These are phyloP conservation scores for Trichoderma aggressivum DNA, from an alignment of 2,329 filamentous ascomycete genomes.

Conservation along the genomic window DNA sequence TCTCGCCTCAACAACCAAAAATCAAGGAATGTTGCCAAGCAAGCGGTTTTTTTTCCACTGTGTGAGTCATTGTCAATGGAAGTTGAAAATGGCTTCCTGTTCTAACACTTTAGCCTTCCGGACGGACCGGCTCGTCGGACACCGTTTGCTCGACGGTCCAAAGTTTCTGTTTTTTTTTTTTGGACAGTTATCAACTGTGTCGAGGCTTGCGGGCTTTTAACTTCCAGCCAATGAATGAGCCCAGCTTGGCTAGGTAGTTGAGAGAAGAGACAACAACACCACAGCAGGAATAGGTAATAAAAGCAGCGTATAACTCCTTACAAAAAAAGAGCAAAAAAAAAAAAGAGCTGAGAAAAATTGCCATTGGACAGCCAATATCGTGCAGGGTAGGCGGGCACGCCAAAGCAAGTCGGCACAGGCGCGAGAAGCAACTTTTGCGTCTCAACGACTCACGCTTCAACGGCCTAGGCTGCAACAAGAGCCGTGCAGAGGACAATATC, in stretches of 20 bases:
- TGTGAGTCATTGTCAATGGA: not conserved
- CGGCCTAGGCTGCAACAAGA: not conserved
- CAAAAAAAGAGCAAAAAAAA: not conserved
- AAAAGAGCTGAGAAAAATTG: not conserved
- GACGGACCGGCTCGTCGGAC: conserved; percentile 12
- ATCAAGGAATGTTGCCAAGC: not conserved
- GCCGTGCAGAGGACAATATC: not conserved
- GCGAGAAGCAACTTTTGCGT: not conserved
- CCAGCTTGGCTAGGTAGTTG: not conserved
- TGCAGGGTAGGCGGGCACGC: not conserved
- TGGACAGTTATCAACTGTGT: not conserved
- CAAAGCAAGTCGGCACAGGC: not conserved
- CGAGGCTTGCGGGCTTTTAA: not conserved
- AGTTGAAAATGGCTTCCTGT: not conserved
- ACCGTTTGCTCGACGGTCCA: conserved; percentile 1
- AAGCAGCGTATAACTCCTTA: not conserved
- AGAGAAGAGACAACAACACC: not conserved
- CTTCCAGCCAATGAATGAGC: not conserved
- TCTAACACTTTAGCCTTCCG: not conserved
- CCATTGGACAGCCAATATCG: not conserved
- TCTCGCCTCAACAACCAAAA: not conserved
- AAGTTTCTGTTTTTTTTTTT: not conserved
- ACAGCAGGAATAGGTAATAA: not conserved
- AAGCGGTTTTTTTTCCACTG: not conserved
- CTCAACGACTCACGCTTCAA: not conserved